Percentiles rank a stretch among this genome's conserved stretches.
phyloP scores from a whole-genome alignment of 768 basidiomycete genomes.

The Xerocomus brunneocitrinus region DNA sequence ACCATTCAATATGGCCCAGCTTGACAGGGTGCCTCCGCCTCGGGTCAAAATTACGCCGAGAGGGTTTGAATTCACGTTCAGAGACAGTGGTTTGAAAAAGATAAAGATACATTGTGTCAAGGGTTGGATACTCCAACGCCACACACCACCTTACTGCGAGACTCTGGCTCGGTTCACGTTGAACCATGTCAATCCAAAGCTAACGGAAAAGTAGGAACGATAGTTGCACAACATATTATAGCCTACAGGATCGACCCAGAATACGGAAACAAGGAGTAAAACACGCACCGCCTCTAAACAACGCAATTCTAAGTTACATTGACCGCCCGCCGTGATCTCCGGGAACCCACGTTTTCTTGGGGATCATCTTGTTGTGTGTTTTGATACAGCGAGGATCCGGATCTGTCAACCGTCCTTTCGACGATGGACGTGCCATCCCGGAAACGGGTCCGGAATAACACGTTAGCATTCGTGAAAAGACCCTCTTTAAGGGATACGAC shows the following conservation, averaged over 20 bases:
- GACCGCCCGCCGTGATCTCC: slow-evolving; percentile 17
- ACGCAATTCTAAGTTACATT: neutral
- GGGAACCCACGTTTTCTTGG: slow-evolving; percentile 10
- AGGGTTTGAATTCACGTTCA: too few species aligned
- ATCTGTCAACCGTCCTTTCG: slow-evolving; percentile 69
- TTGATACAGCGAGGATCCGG: slow-evolving; percentile 43
- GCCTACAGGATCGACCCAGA: slow-evolving; percentile 7
- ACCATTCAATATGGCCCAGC: too few species aligned
- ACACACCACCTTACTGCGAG: too few species aligned
- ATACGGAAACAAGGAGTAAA: neutral
- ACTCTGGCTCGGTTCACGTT: too few species aligned
- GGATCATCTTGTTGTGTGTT: slow-evolving; percentile 10
- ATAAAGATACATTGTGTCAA: too few species aligned
- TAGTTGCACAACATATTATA: slow-evolving; percentile 9
- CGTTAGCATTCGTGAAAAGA: slow-evolving; percentile 95
- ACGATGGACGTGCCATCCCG: slow-evolving; percentile 91
- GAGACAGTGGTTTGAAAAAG: too few species aligned
- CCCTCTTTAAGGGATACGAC: slow-evolving; percentile 97
- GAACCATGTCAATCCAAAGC: neutral
- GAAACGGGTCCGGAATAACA: slow-evolving; percentile 89
- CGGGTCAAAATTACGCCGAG: too few species aligned
- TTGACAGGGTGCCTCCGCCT: too few species aligned
- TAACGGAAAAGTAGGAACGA: neutral
- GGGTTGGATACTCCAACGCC: too few species aligned
- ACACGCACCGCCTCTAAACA: neutral